These are phyloP conservation scores for Capsicum baccatum DNA, from an alignment of 257 asterid genomes.

Conservation along the genomic window DNA sequence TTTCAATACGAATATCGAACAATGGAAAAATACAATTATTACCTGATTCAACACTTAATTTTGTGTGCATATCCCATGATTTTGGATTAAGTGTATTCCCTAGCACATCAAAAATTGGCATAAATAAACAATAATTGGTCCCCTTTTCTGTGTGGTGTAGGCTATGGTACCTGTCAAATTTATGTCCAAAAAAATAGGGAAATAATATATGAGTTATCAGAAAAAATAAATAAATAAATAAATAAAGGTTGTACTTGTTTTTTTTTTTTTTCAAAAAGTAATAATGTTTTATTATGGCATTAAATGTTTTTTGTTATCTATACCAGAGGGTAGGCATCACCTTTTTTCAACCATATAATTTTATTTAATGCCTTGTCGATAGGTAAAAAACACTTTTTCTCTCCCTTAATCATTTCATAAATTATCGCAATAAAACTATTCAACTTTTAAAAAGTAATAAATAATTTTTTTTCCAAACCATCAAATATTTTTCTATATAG, in stretches of 20 bases:
- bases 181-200: background rate
- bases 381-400: too few relatives aligned
- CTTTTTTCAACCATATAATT: background rate
- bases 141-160: conserved; percentile 67
- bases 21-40: too few relatives aligned
- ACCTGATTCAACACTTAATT: conserved; percentile 64
- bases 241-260: background rate
- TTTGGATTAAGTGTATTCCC: conserved; percentile 70
- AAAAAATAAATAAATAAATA: background rate
- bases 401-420: too few relatives aligned
- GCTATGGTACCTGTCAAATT: conserved; percentile 70
- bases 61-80: conserved; percentile 76
- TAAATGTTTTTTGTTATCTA: background rate
- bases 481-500: background rate
- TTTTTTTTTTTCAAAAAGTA: background rate
- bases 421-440: background rate
- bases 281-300: background rate
- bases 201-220: background rate
- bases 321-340: conserved; percentile 5
- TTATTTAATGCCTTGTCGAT: too few relatives aligned
- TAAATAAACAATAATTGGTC: conserved; percentile 85
- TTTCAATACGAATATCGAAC: background rate
- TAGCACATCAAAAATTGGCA: conserved; percentile 80
- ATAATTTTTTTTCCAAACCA: background rate
- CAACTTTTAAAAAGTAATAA: background rate